A percentile compares a stretch with the other conserved stretches of the same genome.
Evolutionary conservation across 306 rosid genomes (phyloP).

Genomic region (Malus asiatica): DNA sequence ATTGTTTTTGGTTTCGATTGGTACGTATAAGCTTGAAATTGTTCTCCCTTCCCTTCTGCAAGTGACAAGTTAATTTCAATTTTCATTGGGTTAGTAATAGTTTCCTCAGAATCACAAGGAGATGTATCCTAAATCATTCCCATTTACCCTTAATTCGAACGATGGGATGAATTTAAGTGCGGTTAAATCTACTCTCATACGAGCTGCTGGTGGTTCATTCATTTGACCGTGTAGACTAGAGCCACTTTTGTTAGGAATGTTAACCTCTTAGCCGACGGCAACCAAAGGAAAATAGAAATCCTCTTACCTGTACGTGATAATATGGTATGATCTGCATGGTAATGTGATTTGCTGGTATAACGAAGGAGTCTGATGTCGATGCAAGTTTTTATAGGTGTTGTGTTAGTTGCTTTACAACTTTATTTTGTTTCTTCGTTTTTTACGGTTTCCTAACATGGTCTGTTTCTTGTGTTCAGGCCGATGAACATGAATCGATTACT

Average conservation of each 20-base stretch:
- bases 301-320: background rate
- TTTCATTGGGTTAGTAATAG: background rate
- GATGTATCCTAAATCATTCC: background rate
- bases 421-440: background rate
- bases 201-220: no score
- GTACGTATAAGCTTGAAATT: background rate
- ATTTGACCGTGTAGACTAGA: no score
- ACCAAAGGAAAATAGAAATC: background rate
- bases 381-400: background rate
- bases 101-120: background rate
- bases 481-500: slow-evolving; percentile 63
- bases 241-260: background rate
- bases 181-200: no score
- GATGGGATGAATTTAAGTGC: background rate
- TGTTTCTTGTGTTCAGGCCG: slow-evolving; percentile 46
- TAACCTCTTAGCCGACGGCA: background rate
- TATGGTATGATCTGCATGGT: no score
- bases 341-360: background rate
- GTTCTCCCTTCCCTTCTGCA: no score
- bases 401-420: background rate
- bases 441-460: background rate
- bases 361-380: background rate
- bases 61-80: no score
- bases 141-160: background rate
- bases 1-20: background rate